A percentile compares a stretch with the other conserved stretches of the same genome.
Evolutionary conservation across 1,284 basidiomycete species (phyloP).

Genomic region (Coniferiporia weirii): DNA sequence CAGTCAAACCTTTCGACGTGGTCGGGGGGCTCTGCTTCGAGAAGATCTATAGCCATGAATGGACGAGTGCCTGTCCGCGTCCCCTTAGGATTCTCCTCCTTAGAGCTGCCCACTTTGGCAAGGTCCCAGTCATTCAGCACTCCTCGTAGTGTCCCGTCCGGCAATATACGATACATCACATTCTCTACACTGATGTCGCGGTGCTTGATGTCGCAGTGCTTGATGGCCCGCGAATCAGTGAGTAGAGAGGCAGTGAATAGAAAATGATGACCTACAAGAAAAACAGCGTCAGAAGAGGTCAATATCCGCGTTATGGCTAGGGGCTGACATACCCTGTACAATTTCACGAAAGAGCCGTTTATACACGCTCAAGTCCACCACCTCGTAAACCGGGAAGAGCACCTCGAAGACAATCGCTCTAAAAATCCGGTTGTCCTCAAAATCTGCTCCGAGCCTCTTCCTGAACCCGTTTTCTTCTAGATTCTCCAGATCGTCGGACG

Average conservation of each 20-base stretch:
- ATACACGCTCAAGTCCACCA: not conserved
- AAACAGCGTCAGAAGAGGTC: not conserved
- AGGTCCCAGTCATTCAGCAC: constrained; percentile 13
- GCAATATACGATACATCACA: not conserved
- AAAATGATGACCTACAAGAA: constrained; percentile 2
- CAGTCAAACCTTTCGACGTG: constrained; percentile 6
- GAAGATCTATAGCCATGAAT: constrained; percentile 9
- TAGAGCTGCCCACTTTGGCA: not conserved
- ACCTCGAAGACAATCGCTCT: not conserved
- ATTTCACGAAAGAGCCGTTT: not conserved
- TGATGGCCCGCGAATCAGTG: no score
- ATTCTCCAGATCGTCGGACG: not conserved
- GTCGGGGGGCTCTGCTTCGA: not conserved
- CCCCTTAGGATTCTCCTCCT: not conserved
- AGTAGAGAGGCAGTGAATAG: not conserved
- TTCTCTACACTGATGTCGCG: constrained; percentile 11
- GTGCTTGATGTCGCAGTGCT: constrained; percentile 11
- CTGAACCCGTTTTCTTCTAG: not conserved
- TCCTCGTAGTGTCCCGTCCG: not conserved
- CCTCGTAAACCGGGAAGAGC: not conserved
- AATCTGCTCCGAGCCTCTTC: not conserved
- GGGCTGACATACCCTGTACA: not conserved
- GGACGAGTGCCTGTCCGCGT: constrained; percentile 2
- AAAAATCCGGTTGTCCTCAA: not conserved
- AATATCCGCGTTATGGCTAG: not conserved